Base-by-base conservation (phyloP, 257 asterid genomes). In the Capsicum chinense region DNA sequence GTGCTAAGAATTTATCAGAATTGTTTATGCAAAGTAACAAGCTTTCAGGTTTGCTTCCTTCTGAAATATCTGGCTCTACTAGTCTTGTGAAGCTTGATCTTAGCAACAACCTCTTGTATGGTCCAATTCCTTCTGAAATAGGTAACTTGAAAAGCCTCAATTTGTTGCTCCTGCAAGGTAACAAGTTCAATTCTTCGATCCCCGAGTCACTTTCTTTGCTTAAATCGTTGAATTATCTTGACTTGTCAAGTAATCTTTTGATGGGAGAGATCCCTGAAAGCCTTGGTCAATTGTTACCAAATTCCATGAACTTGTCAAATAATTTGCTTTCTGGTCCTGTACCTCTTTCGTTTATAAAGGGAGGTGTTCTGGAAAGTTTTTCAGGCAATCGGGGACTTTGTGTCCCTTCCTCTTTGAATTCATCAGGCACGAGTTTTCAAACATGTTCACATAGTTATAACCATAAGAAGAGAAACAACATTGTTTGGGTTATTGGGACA, bases 1-100 rank as follows among this genome's bases (percentile, higher is more conserved):
- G 88, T 80, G 98, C 98, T 3, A 90, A 84, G 47, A 96, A 96
- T 39, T 87, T 97, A 74, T 95, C 99, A 3, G 97, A 97, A 83
- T 87, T 97, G 47, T 88, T 95, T 89, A 81, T 97, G 91, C 98
- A 93, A 74, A 91, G 93, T 14, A 97, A 97, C 87, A 88, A 85
- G 86, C 84, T 97, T 84, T 93, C 97, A 19, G 98, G 99, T 6
- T 37, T 60, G 33, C 86, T 97, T 11, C 99, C 99, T 74, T 44
- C 54, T 19, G 97, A 93, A 81, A 93, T 97, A 17, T 91, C 97
- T 63, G 71, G 80, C 71, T 97, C 95, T 19, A 44, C 57, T 7
- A 92, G 84, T 79, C 90, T 96, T 19, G 97, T 96, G 56, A 94
- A 96, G 85, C 84, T 96, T 83, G 98, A 96, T 84, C 90, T 94